Conservation (phyloP, 148 eudicot genomes). For the Gaultheria prostrata region DNA sequence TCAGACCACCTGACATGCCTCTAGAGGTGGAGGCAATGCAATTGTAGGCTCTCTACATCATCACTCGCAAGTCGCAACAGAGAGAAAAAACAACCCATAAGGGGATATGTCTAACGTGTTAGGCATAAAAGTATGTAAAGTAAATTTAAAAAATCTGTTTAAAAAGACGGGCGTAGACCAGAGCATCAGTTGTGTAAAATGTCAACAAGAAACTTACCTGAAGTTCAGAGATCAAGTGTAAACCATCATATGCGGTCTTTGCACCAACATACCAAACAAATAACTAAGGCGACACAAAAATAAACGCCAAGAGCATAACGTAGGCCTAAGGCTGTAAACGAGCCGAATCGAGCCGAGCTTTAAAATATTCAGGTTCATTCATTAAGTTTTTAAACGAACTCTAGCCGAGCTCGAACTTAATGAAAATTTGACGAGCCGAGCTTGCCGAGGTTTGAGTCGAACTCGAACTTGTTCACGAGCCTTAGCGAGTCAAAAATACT, state of each 20-base stretch:
- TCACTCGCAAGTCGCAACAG: not conserved
- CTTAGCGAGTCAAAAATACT: no score
- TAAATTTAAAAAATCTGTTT: no score
- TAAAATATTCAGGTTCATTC: no score
- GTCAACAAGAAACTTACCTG: slow-evolving; percentile 44
- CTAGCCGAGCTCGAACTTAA: no score
- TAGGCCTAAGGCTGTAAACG: no score
- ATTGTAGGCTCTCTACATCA: not conserved
- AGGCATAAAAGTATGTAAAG: no score
- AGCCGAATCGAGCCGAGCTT: no score
- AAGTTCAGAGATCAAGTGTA: slow-evolving; percentile 60
- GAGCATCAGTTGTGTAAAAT: slow-evolving; percentile 8
- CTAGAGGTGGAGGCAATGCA: not conserved
- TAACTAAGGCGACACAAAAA: not conserved
- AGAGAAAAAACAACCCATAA: not conserved
- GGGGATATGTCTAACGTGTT: not conserved
- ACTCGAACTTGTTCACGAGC: no score
- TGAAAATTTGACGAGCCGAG: no score
- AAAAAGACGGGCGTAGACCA: not conserved
- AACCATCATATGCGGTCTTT: slow-evolving; percentile 15
- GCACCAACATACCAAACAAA: not conserved
- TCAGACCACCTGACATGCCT: not conserved
- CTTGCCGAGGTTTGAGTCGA: no score
- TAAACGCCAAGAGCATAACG: not conserved
- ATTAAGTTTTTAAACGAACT: no score